phyloP scores from a whole-genome alignment of 2,329 filamentous ascomycete species.

The Penicillium sp. region DNA sequence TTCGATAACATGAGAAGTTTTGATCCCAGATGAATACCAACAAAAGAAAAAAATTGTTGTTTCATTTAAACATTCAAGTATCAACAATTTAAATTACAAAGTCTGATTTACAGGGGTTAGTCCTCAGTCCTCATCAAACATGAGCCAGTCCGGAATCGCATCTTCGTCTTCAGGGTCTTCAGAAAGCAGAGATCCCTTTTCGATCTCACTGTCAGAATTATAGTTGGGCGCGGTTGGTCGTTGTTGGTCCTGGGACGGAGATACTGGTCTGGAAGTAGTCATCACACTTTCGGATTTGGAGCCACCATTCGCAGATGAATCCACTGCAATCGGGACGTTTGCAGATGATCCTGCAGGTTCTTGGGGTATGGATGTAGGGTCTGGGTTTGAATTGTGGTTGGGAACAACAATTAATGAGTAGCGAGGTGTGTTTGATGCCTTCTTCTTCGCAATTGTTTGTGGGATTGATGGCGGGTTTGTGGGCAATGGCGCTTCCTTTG shows the following conservation, averaged over 20 bases:
- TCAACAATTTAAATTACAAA: not conserved
- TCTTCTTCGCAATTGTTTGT: not conserved
- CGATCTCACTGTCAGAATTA: conserved; percentile 38
- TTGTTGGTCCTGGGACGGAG: conserved; percentile 8
- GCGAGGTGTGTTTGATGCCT: conserved; percentile 12
- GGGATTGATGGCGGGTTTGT: not conserved
- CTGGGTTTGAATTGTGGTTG: conserved; percentile 3
- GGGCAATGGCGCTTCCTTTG: not conserved
- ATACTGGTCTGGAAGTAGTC: conserved; percentile 22
- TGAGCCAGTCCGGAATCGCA: conserved; percentile 63
- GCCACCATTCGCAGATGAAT: conserved; percentile 26
- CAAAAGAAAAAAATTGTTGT: not conserved
- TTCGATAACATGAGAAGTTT: not conserved
- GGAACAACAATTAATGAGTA: conserved; percentile 36
- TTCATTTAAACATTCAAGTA: not conserved
- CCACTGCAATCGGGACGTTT: conserved; percentile 25
- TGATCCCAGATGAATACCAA: not conserved
- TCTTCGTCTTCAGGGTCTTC: conserved; percentile 66
- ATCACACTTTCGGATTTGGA: conserved; percentile 30
- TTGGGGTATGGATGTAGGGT: not conserved
- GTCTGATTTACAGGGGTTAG: not conserved
- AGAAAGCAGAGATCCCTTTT: conserved; percentile 55
- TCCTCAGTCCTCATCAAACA: conserved; percentile 36
- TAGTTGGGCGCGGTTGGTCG: conserved; percentile 9
- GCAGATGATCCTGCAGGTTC: conserved; percentile 19